Percentiles rank a stretch among this genome's conserved stretches.
phyloP scores from a whole-genome alignment of 2,329 filamentous ascomycete genomes.

The Fusarium annulatum region DNA sequence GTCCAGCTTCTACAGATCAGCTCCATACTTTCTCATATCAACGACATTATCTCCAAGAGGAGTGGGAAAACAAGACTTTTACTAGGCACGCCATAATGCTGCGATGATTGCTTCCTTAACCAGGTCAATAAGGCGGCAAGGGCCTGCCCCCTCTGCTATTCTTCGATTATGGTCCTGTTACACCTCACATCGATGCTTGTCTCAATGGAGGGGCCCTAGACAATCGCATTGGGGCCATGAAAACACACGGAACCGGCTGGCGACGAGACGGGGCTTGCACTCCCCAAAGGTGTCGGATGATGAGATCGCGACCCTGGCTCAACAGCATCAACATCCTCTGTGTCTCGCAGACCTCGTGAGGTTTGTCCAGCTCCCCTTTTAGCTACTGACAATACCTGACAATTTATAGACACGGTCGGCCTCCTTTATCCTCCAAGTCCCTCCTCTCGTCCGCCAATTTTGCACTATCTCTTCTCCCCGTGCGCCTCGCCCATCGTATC shows the following conservation, averaged over 20 bases:
- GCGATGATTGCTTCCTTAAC: conserved; percentile 39
- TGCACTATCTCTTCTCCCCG: conserved; percentile 89
- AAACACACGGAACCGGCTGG: not conserved
- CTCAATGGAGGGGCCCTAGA: conserved; percentile 14
- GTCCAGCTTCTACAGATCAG: not conserved
- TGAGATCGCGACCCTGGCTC: conserved; percentile 82
- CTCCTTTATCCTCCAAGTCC: conserved; percentile 82
- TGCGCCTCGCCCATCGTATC: conserved; percentile 92
- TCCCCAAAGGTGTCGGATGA: conserved; percentile 68
- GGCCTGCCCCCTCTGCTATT: conserved; percentile 26
- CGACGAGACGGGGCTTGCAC: conserved; percentile 28
- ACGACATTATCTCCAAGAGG: not conserved
- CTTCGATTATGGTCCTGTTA: conserved; percentile 1
- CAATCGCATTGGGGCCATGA: not conserved
- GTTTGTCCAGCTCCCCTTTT: conserved; percentile 57
- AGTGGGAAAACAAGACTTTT: not conserved
- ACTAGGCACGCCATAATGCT: conserved; percentile 23
- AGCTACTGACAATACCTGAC: not conserved
- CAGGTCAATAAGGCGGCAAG: conserved; percentile 39
- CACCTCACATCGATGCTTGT: conserved; percentile 7
- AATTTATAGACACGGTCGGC: conserved; percentile 73
- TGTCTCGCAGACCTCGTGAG: conserved; percentile 90
- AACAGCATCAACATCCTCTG: conserved; percentile 80
- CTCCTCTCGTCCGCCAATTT: conserved; percentile 95
- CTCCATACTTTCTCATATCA: not conserved